Conservation (phyloP, 768 basidiomycete species). For the Aureoboletus auriporus region DNA sequence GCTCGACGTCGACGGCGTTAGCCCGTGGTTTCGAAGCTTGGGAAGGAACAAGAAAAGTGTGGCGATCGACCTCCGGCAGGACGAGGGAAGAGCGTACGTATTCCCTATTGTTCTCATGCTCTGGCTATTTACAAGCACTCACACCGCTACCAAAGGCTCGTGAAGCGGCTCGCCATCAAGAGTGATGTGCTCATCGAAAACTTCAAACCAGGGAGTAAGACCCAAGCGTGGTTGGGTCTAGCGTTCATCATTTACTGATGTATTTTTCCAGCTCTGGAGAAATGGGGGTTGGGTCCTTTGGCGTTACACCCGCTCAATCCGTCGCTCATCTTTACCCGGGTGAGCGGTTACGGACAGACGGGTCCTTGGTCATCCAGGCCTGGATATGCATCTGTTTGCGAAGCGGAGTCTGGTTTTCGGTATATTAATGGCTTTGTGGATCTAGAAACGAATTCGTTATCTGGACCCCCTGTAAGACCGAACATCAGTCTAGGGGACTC, state of each 20-base stretch:
- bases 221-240: not conserved
- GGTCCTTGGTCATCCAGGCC: conserved; percentile 70
- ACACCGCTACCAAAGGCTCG: conserved; percentile 39
- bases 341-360: conserved; percentile 73
- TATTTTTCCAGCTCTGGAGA: conserved; percentile 53
- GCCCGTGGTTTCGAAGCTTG: conserved; percentile 73
- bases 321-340: conserved; percentile 85
- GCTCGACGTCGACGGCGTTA: conserved; percentile 64
- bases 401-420: conserved; percentile 71
- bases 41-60: conserved; percentile 74
- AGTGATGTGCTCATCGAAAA: conserved; percentile 70
- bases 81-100: conserved; percentile 49
- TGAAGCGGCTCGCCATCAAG: conserved; percentile 54
- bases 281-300: conserved; percentile 60
- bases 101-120: not conserved
- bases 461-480: conserved; percentile 63
- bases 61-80: conserved; percentile 58
- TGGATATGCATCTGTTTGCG: conserved; percentile 72
- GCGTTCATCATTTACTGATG: not conserved
- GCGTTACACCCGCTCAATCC: conserved; percentile 72
- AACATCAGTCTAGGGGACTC: conserved; percentile 74
- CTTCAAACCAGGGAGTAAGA: conserved; percentile 70
- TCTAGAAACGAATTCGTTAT: conserved; percentile 45
- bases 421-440: conserved; percentile 69
- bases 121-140: not conserved